phyloP scores from a whole-genome alignment of 2,329 filamentous ascomycete species.

The Penicillium paneum region DNA sequence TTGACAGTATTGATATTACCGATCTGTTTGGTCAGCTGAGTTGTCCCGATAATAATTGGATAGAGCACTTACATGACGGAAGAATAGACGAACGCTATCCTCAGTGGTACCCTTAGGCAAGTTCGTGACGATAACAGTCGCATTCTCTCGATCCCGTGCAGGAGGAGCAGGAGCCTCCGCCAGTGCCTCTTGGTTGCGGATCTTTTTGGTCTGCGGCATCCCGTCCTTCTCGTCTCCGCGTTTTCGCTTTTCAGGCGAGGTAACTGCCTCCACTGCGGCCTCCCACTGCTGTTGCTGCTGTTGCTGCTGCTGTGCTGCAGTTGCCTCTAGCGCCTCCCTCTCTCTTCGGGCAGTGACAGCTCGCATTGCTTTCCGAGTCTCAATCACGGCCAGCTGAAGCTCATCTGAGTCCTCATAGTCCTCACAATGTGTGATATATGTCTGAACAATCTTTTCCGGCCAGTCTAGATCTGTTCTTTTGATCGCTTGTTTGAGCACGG shows the following conservation, averaged over 20 bases:
- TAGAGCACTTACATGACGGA: slow-evolving; percentile 60
- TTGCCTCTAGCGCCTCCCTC: slow-evolving; percentile 61
- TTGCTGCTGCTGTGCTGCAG: slow-evolving; percentile 29
- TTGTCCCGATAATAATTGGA: neutral
- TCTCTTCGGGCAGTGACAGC: slow-evolving; percentile 62
- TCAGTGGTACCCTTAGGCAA: slow-evolving; percentile 68
- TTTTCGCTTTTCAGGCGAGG: slow-evolving; percentile 61
- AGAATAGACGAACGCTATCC: slow-evolving; percentile 79
- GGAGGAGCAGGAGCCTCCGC: slow-evolving; percentile 37
- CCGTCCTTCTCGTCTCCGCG: slow-evolving; percentile 54
- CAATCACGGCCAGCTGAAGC: slow-evolving; percentile 70
- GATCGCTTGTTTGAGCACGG: slow-evolving; percentile 70
- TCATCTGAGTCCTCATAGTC: slow-evolving; percentile 79
- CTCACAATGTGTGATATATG: slow-evolving; percentile 62
- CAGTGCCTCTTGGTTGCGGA: slow-evolving; percentile 23
- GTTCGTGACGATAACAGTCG: slow-evolving; percentile 76
- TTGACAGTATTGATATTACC: slow-evolving; percentile 78
- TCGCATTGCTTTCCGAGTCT: slow-evolving; percentile 66
- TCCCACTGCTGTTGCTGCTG: slow-evolving; percentile 23
- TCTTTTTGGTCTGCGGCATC: slow-evolving; percentile 8
- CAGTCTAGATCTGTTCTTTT: slow-evolving; percentile 50
- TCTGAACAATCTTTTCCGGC: slow-evolving; percentile 50
- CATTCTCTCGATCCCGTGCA: slow-evolving; percentile 87
- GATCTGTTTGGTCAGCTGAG: slow-evolving; percentile 46
- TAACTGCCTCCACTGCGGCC: slow-evolving; percentile 13